Percentiles rank a stretch among this genome's conserved stretches.
Evolutionary conservation across 2,329 filamentous ascomycete species (phyloP).

Genomic region (Epichloe amarillans): DNA sequence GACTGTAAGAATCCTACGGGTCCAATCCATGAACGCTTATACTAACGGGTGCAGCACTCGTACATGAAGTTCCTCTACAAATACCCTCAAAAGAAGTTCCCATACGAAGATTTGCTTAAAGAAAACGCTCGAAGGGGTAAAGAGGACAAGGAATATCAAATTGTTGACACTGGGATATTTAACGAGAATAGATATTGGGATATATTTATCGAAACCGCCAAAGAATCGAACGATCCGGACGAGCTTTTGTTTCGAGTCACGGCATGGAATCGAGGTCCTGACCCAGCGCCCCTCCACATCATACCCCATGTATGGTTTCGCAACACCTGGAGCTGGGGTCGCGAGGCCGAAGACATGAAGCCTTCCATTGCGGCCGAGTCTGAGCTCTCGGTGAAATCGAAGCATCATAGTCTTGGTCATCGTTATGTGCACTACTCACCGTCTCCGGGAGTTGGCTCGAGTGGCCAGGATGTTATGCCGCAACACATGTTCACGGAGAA

Average conservation of each 20-base stretch:
- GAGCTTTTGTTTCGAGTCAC: constrained; percentile 89
- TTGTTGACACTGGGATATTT: constrained; percentile 79
- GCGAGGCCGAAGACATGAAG: constrained; percentile 62
- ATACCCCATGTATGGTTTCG: constrained; percentile 93
- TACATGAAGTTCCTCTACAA: constrained; percentile 99
- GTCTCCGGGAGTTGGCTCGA: constrained; percentile 70
- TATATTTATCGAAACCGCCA: constrained; percentile 91
- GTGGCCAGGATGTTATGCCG: constrained; percentile 72
- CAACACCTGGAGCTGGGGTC: constrained; percentile 94
- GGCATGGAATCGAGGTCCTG: constrained; percentile 87
- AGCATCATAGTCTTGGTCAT: constrained; percentile 67
- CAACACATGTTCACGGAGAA: constrained; percentile 88
- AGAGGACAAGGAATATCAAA: constrained; percentile 77
- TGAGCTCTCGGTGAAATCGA: constrained; percentile 59
- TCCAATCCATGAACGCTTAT: background rate
- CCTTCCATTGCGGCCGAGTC: constrained; percentile 58
- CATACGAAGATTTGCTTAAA: constrained; percentile 75
- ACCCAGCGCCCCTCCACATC: constrained; percentile 84
- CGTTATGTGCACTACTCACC: constrained; percentile 77
- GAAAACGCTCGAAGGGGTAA: constrained; percentile 70
- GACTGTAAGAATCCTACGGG: constrained; percentile 27
- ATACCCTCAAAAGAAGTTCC: constrained; percentile 83
- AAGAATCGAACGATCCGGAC: constrained; percentile 82
- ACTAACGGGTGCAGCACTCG: constrained; percentile 51
- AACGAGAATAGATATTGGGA: constrained; percentile 91